phyloP scores from a whole-genome alignment of 495 filamentous ascomycete genomes.

The Podospora pseudopauciseta region DNA sequence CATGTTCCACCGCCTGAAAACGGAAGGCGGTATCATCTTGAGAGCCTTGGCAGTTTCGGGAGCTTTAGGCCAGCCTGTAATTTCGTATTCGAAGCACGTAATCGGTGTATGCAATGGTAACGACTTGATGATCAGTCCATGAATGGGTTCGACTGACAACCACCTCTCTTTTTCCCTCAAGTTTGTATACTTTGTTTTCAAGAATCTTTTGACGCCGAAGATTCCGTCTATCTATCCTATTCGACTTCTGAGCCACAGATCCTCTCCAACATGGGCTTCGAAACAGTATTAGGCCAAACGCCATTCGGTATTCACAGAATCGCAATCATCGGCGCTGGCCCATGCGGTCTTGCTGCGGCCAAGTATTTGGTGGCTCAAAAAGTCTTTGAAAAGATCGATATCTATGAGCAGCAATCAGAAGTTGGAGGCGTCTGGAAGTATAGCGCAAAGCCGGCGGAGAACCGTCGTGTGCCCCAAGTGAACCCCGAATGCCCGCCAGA shows the following conservation, averaged over 20 bases:
- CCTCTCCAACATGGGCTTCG: slow-evolving; percentile 3
- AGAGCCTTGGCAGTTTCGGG: background rate
- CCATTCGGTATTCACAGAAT: slow-evolving; percentile 49
- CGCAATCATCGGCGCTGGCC: slow-evolving; percentile 69
- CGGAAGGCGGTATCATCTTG: background rate
- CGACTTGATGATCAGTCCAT: background rate
- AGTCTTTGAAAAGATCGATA: slow-evolving; percentile 63
- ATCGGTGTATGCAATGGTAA: background rate
- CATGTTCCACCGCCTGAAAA: background rate
- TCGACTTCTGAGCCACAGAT: background rate
- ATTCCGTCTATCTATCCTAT: background rate
- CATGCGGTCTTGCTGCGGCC: slow-evolving; percentile 62
- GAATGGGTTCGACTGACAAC: background rate
- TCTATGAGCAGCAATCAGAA: slow-evolving; percentile 75
- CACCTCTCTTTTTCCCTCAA: background rate
- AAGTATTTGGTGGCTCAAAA: slow-evolving; percentile 74
- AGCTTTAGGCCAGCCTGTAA: background rate
- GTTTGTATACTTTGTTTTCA: background rate
- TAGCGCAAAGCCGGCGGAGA: slow-evolving; percentile 37
- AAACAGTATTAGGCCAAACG: background rate
- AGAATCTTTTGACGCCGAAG: background rate
- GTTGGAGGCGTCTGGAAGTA: slow-evolving; percentile 86
- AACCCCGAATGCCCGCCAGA: slow-evolving; percentile 41
- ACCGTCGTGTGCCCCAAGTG: slow-evolving; percentile 40
- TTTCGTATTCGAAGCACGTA: background rate